Evolutionary conservation across 805 yeast genomes (phyloP).

Genomic region (Ogataea methylovora): DNA sequence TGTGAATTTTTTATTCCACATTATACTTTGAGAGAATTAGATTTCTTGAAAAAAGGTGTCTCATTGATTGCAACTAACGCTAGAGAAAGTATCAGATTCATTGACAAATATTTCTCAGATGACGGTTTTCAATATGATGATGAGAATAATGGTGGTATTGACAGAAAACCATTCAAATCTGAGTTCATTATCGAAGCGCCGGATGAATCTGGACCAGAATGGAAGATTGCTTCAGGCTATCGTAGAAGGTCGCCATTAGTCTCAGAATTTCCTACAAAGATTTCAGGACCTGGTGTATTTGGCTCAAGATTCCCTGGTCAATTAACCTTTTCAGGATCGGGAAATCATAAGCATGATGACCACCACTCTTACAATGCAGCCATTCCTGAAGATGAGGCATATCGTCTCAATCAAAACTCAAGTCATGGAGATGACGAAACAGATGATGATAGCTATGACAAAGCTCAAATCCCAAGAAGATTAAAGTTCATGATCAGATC

Average conservation of each 20-base stretch:
- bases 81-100: constrained; percentile 53
- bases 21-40: constrained; percentile 52
- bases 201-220: constrained; percentile 38
- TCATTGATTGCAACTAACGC: constrained; percentile 57
- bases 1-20: constrained; percentile 44
- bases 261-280: constrained; percentile 21
- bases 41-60: constrained; percentile 45
- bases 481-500: constrained; percentile 49
- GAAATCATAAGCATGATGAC: neutral
- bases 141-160: constrained; percentile 8
- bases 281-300: constrained; percentile 9
- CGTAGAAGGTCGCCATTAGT: constrained; percentile 38
- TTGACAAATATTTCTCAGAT: constrained; percentile 31
- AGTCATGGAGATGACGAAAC: constrained; percentile 2
- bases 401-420: neutral
- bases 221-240: constrained; percentile 41
- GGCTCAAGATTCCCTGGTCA: neutral
- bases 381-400: constrained; percentile 5
- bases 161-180: constrained; percentile 4
- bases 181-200: constrained; percentile 32
- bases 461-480: constrained; percentile 44
- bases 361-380: constrained; percentile 6
- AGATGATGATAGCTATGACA: constrained; percentile 7
- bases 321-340: too few species aligned
- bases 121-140: neutral